These are phyloP conservation scores for Bassia scoparia DNA, from an alignment of 148 eudicot genomes.

Conservation along the genomic window DNA sequence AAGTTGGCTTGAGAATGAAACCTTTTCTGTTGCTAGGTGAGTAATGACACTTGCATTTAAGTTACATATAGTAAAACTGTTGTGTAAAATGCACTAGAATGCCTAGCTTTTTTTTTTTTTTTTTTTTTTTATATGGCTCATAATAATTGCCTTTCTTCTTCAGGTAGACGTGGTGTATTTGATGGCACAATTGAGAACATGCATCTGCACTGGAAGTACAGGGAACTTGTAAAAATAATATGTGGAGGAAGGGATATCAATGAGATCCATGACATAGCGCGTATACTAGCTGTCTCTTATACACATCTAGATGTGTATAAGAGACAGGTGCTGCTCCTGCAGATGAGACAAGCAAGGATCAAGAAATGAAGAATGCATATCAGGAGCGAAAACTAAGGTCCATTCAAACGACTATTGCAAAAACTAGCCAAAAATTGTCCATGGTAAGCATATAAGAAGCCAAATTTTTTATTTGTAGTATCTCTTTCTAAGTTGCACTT, in stretches of 20 bases:
- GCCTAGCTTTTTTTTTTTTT: no score
- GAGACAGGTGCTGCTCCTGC: no score
- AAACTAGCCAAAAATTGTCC: conserved; percentile 58
- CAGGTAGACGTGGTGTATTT: conserved; percentile 98
- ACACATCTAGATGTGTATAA: no score
- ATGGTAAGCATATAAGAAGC: conserved; percentile 42
- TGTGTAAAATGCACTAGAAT: background rate
- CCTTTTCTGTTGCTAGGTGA: conserved; percentile 87
- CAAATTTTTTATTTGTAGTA: conserved; percentile 1
- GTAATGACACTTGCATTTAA: conserved; percentile 18
- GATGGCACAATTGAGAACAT: conserved; percentile 98
- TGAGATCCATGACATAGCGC: conserved; percentile 61
- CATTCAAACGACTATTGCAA: conserved; percentile 42
- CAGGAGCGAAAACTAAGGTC: conserved; percentile 41
- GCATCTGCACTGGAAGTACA: conserved; percentile 99
- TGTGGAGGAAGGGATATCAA: conserved; percentile 64
- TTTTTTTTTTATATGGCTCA: no score
- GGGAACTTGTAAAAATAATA: conserved; percentile 92
- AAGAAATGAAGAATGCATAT: conserved; percentile 24
- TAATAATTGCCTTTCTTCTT: conserved; percentile 24
- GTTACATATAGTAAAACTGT: background rate
- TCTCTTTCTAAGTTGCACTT: conserved; percentile 23
- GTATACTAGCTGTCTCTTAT: no score
- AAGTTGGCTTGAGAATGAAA: conserved; percentile 87
- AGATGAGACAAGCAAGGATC: conserved; percentile 26